A percentile compares a stretch with the other conserved stretches of the same genome.
These are phyloP conservation scores for Ustilago bromivora DNA, from an alignment of 1,284 basidiomycete genomes.

Conservation along the genomic window DNA sequence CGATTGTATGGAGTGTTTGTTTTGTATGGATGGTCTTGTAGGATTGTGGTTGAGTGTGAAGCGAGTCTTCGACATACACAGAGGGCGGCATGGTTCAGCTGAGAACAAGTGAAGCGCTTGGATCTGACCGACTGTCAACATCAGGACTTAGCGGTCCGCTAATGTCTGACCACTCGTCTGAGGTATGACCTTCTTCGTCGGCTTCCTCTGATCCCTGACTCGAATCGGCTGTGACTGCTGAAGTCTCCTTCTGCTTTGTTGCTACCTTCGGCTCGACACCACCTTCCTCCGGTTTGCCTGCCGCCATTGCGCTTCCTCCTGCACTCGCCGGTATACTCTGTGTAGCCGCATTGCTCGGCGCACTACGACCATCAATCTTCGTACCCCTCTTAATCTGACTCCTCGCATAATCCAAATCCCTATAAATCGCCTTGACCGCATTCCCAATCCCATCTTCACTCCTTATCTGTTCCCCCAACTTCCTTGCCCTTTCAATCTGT, in stretches of 20 bases:
- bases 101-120: conserved; percentile 10
- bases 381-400: conserved; percentile 55
- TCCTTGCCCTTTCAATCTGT: conserved; percentile 84
- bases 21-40: background rate
- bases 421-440: conserved; percentile 64
- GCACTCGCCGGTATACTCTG: too few relatives aligned
- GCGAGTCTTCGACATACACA: conserved; percentile 2
- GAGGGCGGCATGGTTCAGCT: conserved; percentile 3
- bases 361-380: conserved; percentile 1
- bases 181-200: conserved; percentile 26
- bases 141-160: conserved; percentile 29
- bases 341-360: background rate
- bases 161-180: conserved; percentile 60
- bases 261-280: background rate
- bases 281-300: background rate
- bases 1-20: background rate
- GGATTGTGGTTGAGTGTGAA: background rate
- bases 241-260: background rate
- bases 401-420: conserved; percentile 64
- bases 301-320: background rate
- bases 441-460: conserved; percentile 71
- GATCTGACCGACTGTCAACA: conserved; percentile 7
- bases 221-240: background rate
- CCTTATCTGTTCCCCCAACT: conserved; percentile 74
- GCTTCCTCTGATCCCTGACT: background rate